Evolutionary conservation across 805 yeast genomes (phyloP).

Genomic region (Metschnikowia peoriensis): DNA sequence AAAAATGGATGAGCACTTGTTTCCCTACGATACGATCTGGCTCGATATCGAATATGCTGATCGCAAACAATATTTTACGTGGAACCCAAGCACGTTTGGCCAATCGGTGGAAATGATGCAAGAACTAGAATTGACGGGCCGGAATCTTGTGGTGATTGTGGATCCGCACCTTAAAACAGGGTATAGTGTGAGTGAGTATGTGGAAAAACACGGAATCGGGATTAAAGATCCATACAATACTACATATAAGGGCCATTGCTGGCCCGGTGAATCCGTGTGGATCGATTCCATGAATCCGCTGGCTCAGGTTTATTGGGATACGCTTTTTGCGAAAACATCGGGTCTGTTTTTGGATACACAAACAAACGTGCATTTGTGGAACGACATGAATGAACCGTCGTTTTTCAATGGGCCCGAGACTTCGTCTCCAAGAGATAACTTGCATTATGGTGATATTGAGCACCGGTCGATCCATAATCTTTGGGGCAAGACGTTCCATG

Average conservation of each 20-base stretch:
- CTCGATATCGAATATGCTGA: slow-evolving; percentile 91
- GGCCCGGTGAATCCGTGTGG: slow-evolving; percentile 98
- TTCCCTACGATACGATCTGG: slow-evolving; percentile 94
- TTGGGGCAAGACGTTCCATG: slow-evolving; percentile 77
- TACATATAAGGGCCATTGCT: slow-evolving; percentile 81
- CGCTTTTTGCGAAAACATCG: slow-evolving; percentile 43
- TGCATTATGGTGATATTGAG: slow-evolving; percentile 81
- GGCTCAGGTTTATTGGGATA: slow-evolving; percentile 60
- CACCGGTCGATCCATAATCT: slow-evolving; percentile 89
- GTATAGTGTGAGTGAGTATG: slow-evolving; percentile 59
- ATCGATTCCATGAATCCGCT: slow-evolving; percentile 75
- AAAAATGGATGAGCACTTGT: slow-evolving; percentile 65
- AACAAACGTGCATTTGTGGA: slow-evolving; percentile 83
- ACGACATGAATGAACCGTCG: slow-evolving; percentile 98
- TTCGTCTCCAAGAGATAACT: slow-evolving; percentile 73
- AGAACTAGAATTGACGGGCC: slow-evolving; percentile 64
- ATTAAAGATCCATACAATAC: slow-evolving; percentile 48
- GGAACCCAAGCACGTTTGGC: slow-evolving; percentile 76
- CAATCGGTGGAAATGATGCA: slow-evolving; percentile 68
- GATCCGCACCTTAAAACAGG: slow-evolving; percentile 87
- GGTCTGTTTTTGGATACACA: slow-evolving; percentile 42
- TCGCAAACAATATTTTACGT: slow-evolving; percentile 83
- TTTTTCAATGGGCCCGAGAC: slow-evolving; percentile 95
- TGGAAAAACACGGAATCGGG: slow-evolving; percentile 43
- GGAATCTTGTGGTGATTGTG: slow-evolving; percentile 79